These are phyloP conservation scores for Candida taoyuanica DNA, from an alignment of 805 yeast genomes.

Conservation along the genomic window DNA sequence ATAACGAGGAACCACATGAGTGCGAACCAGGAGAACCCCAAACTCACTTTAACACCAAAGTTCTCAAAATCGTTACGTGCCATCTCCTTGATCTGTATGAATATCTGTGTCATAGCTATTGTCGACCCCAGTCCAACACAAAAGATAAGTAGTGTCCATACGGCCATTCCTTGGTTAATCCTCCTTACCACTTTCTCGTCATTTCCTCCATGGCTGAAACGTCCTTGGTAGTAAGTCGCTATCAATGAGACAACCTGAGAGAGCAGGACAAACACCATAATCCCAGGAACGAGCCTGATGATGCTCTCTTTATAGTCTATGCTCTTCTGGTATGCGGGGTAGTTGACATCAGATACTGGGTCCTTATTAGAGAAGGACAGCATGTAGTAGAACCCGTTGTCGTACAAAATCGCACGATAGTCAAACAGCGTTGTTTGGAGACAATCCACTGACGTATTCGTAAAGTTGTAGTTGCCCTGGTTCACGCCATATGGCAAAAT, in stretches of 20 bases:
- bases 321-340: slow-evolving; percentile 23
- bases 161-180: slow-evolving; percentile 34
- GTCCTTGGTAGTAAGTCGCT: slow-evolving; percentile 2
- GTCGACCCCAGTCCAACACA: slow-evolving; percentile 31
- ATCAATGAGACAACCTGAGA: slow-evolving; percentile 30
- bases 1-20: slow-evolving; percentile 36
- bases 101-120: slow-evolving; percentile 26
- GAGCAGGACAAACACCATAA: slow-evolving; percentile 28
- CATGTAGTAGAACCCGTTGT: slow-evolving; percentile 14
- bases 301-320: slow-evolving; percentile 17
- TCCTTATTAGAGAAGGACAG: slow-evolving; percentile 40
- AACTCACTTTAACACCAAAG: slow-evolving; percentile 42
- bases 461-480: slow-evolving; percentile 10
- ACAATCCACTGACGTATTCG: slow-evolving; percentile 9
- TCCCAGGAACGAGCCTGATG: slow-evolving; percentile 28
- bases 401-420: slow-evolving; percentile 11
- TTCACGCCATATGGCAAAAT: slow-evolving; percentile 3
- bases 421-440: slow-evolving; percentile 10
- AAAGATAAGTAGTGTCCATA: slow-evolving; percentile 33
- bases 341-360: slow-evolving; percentile 35
- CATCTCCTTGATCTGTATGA: slow-evolving; percentile 22
- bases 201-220: background rate
- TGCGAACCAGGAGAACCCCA: slow-evolving; percentile 40
- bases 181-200: slow-evolving; percentile 4
- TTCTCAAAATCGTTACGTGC: slow-evolving; percentile 31